These are phyloP conservation scores for Citrullus amarus DNA, from an alignment of 306 rosid genomes.

Conservation along the genomic window DNA sequence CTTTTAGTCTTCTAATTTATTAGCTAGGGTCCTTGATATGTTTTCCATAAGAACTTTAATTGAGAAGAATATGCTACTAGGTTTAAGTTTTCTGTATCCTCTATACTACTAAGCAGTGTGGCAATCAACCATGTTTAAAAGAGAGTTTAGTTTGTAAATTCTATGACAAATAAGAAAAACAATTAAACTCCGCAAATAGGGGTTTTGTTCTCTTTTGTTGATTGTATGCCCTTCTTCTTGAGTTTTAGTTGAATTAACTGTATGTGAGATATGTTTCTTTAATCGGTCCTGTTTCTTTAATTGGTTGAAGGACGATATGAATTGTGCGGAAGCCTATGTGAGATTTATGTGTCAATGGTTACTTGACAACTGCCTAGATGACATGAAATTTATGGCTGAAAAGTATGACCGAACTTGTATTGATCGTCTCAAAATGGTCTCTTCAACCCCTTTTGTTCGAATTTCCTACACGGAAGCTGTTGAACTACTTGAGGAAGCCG, in stretches of 20 bases:
- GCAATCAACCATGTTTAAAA: neutral
- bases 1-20: neutral
- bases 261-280: neutral
- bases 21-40: neutral
- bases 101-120: neutral
- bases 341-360: constrained; percentile 80
- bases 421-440: constrained; percentile 68
- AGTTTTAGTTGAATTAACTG: neutral
- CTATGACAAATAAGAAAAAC: neutral
- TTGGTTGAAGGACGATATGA: constrained; percentile 70
- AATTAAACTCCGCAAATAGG: neutral
- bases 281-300: constrained; percentile 4
- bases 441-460: constrained; percentile 62
- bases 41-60: neutral
- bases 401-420: constrained; percentile 74
- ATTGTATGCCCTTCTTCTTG: neutral
- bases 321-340: constrained; percentile 92
- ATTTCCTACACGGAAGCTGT: constrained; percentile 82
- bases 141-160: neutral
- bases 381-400: constrained; percentile 81
- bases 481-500: constrained; percentile 61
- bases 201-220: neutral
- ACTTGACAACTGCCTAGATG: constrained; percentile 78
- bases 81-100: neutral
- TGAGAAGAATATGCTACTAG: neutral